A percentile compares a stretch with the other conserved stretches of the same genome.
Conservation (phyloP, 2,329 filamentous ascomycete genomes). For the Calycina marina region DNA sequence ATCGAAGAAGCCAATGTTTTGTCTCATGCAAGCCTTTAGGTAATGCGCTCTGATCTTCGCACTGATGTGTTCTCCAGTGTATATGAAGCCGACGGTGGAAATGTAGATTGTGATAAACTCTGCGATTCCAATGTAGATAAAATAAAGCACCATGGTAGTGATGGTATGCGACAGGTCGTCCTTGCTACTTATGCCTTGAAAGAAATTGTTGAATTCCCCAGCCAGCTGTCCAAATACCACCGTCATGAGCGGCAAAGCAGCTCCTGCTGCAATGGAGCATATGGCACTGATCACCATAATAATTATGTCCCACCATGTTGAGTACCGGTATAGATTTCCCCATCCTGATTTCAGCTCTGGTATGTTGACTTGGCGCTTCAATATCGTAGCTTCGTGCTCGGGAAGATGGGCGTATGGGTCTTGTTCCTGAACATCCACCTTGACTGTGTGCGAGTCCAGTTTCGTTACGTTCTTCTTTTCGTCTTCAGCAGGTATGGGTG, state of each 20-base stretch:
- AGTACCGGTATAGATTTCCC: constrained; percentile 41
- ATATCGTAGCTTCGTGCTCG: constrained; percentile 47
- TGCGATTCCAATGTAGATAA: constrained; percentile 70
- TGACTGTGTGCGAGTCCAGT: constrained; percentile 20
- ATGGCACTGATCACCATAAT: constrained; percentile 36
- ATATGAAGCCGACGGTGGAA: constrained; percentile 80
- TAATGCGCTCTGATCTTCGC: constrained; percentile 73
- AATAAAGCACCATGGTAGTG: constrained; percentile 57
- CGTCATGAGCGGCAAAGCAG: constrained; percentile 37
- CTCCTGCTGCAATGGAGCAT: constrained; percentile 42
- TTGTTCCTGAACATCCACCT: constrained; percentile 24
- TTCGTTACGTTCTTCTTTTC: constrained; percentile 42
- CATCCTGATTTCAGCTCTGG: constrained; percentile 50
- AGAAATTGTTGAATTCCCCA: constrained; percentile 49
- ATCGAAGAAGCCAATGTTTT: constrained; percentile 89
- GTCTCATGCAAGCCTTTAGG: constrained; percentile 66
- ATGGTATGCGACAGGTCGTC: constrained; percentile 46
- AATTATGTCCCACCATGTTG: constrained; percentile 33
- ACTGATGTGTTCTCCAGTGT: constrained; percentile 65
- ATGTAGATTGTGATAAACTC: constrained; percentile 70
- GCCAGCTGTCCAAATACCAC: constrained; percentile 68
- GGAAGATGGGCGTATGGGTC: constrained; percentile 49
- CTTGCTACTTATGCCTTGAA: constrained; percentile 32
- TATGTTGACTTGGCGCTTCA: constrained; percentile 53
- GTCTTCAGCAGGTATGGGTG: constrained; percentile 41